Percentiles rank a stretch among this genome's conserved stretches.
Evolutionary conservation across 2,329 filamentous ascomycete species (phyloP).

Genomic region (Ambrosiella xylebori): DNA sequence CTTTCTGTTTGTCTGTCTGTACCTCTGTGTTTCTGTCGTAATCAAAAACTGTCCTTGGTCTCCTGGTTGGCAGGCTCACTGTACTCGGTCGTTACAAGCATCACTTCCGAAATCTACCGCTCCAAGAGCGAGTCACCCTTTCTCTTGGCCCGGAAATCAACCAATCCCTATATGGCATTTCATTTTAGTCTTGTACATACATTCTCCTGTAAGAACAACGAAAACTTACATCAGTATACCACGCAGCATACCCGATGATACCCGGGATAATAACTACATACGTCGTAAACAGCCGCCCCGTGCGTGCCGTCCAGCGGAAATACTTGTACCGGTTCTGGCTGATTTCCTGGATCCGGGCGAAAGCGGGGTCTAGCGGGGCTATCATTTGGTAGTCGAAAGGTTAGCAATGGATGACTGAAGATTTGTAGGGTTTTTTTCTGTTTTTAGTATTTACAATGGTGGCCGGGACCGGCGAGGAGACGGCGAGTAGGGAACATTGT

Average conservation of each 20-base stretch:
- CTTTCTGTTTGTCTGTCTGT: background rate
- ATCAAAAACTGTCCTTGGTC: background rate
- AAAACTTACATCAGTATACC: slow-evolving; percentile 63
- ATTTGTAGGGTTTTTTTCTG: background rate
- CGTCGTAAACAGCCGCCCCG: slow-evolving; percentile 60
- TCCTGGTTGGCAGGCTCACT: background rate
- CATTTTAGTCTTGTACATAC: background rate
- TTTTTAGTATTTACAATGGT: background rate
- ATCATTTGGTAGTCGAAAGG: background rate
- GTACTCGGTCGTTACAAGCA: background rate
- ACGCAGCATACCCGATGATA: slow-evolving; percentile 53
- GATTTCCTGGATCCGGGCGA: slow-evolving; percentile 22
- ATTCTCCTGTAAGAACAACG: background rate
- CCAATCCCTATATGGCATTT: slow-evolving; percentile 52
- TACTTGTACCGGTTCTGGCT: slow-evolving; percentile 84
- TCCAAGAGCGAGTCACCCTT: slow-evolving; percentile 71
- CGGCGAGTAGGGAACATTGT: background rate
- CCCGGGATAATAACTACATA: slow-evolving; percentile 60
- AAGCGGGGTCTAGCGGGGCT: slow-evolving; percentile 14
- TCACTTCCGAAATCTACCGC: slow-evolving; percentile 33
- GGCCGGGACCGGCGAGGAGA: background rate
- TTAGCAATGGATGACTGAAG: background rate
- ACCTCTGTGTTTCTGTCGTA: background rate
- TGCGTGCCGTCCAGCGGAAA: slow-evolving; percentile 84
- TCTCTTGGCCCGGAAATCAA: slow-evolving; percentile 69